Evolutionary conservation across 768 basidiomycete species (phyloP).

Genomic region (Xerocomus potaroensis): DNA sequence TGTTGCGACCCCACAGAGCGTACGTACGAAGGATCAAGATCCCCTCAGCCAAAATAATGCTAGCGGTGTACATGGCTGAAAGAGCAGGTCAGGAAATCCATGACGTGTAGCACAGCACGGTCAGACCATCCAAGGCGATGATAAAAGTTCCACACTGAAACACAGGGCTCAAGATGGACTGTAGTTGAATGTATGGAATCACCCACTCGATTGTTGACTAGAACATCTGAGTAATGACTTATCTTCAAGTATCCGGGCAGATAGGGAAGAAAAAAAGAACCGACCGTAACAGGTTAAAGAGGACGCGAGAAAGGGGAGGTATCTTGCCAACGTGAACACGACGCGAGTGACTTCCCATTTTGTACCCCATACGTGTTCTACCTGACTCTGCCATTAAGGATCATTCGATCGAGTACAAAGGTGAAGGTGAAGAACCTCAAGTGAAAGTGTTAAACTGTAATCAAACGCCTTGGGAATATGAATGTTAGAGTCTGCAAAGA

Average conservation of each 20-base stretch:
- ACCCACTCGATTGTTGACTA: slow-evolving; percentile 6
- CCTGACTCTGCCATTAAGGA: slow-evolving; percentile 10
- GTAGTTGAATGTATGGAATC: not conserved
- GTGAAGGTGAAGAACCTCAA: slow-evolving; percentile 13
- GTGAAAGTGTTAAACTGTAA: slow-evolving; percentile 21
- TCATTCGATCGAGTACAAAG: not conserved
- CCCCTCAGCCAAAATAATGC: slow-evolving; percentile 14
- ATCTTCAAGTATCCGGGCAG: not conserved
- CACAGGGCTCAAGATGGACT: not conserved
- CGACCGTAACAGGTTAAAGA: slow-evolving; percentile 17
- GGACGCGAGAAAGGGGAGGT: slow-evolving; percentile 21
- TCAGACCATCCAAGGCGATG: slow-evolving; percentile 18
- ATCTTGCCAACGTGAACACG: slow-evolving; percentile 26
- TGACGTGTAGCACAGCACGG: not conserved
- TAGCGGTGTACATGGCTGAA: slow-evolving; percentile 12
- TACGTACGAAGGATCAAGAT: slow-evolving; percentile 27
- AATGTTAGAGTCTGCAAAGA: not conserved
- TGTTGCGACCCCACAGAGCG: slow-evolving; percentile 21
- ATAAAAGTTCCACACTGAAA: slow-evolving; percentile 18
- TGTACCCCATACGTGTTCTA: slow-evolving; percentile 21
- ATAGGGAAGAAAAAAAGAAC: not conserved
- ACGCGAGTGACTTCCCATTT: slow-evolving; percentile 22
- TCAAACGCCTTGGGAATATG: slow-evolving; percentile 11
- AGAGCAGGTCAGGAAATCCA: not conserved
- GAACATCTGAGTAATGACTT: slow-evolving; percentile 2